A percentile compares a stretch with the other conserved stretches of the same genome.
Conservation (phyloP, 495 filamentous ascomycete species). For the Penicillium roqueforti region DNA sequence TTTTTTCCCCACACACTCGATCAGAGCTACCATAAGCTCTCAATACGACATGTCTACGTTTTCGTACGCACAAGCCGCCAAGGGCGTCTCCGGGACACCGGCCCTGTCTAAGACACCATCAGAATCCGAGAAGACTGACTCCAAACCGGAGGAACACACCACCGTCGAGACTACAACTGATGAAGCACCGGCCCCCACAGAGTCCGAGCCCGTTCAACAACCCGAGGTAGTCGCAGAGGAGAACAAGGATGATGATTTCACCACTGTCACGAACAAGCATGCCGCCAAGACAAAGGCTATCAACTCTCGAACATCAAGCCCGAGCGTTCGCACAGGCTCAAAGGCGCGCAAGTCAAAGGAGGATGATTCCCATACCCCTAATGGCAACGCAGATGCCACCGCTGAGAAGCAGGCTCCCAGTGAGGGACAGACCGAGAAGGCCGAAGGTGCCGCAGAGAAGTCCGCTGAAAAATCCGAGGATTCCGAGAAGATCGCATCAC, state of each 20-base stretch:
- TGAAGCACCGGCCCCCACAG: constrained; percentile 16
- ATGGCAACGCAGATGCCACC: constrained; percentile 54
- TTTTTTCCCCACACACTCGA: constrained; percentile 14
- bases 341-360: constrained; percentile 58
- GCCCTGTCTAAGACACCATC: constrained; percentile 35
- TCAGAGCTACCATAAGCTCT: constrained; percentile 17
- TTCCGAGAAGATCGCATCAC: constrained; percentile 46
- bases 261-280: constrained; percentile 30
- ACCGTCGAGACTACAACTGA: constrained; percentile 17
- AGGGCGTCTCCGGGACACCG: constrained; percentile 54
- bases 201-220: constrained; percentile 27
- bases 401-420: constrained; percentile 34
- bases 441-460: constrained; percentile 25
- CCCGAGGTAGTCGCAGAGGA: constrained; percentile 24
- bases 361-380: constrained; percentile 63
- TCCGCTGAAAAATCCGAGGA: constrained; percentile 26
- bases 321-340: constrained; percentile 61
- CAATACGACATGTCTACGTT: constrained; percentile 45
- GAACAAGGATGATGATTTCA: constrained; percentile 34
- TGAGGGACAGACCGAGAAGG: constrained; percentile 23
- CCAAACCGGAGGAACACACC: constrained; percentile 31
- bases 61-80: constrained; percentile 95
- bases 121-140: constrained; percentile 26
- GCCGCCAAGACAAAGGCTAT: constrained; percentile 29
- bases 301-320: constrained; percentile 60